Percentiles rank a stretch among this genome's conserved stretches.
These are phyloP conservation scores for Rhodotorula taiwanensis DNA, from an alignment of 768 basidiomycete species.

Conservation along the genomic window DNA sequence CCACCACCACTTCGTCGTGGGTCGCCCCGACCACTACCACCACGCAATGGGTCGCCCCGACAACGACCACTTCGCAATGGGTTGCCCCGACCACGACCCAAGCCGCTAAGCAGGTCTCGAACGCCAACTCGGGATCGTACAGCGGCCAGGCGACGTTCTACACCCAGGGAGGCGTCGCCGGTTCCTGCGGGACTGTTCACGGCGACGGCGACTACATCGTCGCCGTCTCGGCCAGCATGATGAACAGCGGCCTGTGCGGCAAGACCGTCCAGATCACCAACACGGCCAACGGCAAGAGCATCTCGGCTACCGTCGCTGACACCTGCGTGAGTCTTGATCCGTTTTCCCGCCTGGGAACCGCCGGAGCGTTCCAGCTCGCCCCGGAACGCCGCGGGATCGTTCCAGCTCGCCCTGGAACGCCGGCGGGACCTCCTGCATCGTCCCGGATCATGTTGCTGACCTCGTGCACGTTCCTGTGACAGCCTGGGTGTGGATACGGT, in stretches of 20 bases:
- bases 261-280: slow-evolving; percentile 10
- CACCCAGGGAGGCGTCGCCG: slow-evolving; percentile 55
- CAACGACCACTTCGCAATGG: neutral
- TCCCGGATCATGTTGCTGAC: too few species aligned
- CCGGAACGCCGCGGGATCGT: too few species aligned
- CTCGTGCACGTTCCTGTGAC: too few species aligned
- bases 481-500: slow-evolving; percentile 43
- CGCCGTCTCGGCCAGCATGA: neutral
- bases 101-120: slow-evolving; percentile 1
- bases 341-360: too few species aligned
- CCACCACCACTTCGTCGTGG: neutral
- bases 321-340: neutral
- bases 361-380: too few species aligned
- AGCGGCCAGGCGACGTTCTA: slow-evolving; percentile 53
- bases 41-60: slow-evolving; percentile 2
- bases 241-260: slow-evolving; percentile 11
- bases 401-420: too few species aligned
- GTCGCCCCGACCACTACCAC: neutral
- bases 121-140: slow-evolving; percentile 8
- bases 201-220: neutral
- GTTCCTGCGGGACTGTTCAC: slow-evolving; percentile 11
- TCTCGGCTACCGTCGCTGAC: neutral
- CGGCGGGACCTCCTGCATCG: too few species aligned
- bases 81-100: neutral
- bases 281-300: slow-evolving; percentile 10